These are phyloP conservation scores for Komagataella phaffii DNA, from an alignment of 805 yeast genomes.

Conservation along the genomic window DNA sequence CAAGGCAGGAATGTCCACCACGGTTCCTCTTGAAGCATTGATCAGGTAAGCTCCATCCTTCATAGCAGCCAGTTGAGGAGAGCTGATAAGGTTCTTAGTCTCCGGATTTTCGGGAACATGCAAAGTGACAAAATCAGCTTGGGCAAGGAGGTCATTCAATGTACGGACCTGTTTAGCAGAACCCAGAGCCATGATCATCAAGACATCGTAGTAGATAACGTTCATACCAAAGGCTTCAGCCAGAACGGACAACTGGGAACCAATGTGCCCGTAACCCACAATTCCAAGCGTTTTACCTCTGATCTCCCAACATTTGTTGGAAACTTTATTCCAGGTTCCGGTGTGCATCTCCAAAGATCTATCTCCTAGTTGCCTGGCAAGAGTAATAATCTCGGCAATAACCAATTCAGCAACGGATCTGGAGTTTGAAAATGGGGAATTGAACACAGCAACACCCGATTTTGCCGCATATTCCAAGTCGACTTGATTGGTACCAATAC, in stretches of 20 bases:
- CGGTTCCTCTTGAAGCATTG: constrained; percentile 97
- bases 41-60: constrained; percentile 89
- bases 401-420: constrained; percentile 97
- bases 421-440: constrained; percentile 96
- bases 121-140: constrained; percentile 79
- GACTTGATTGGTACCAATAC: constrained; percentile 98
- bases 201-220: constrained; percentile 83
- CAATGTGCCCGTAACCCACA: constrained; percentile 96
- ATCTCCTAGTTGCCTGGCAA: constrained; percentile 95
- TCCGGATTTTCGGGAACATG: constrained; percentile 95
- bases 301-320: constrained; percentile 94
- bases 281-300: constrained; percentile 98
- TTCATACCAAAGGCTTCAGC: constrained; percentile 98
- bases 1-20: constrained; percentile 90
- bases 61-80: constrained; percentile 91
- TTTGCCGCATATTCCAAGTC: constrained; percentile 86
- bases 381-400: constrained; percentile 83
- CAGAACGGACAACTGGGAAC: constrained; percentile 88
- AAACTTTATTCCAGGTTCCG: constrained; percentile 96
- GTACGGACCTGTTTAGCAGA: constrained; percentile 87
- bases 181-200: constrained; percentile 93
- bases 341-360: constrained; percentile 92
- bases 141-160: constrained; percentile 65
- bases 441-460: constrained; percentile 91
- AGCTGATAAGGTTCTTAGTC: constrained; percentile 78